phyloP scores from a whole-genome alignment of 345 rosid genomes.

The Turritis glabra region DNA sequence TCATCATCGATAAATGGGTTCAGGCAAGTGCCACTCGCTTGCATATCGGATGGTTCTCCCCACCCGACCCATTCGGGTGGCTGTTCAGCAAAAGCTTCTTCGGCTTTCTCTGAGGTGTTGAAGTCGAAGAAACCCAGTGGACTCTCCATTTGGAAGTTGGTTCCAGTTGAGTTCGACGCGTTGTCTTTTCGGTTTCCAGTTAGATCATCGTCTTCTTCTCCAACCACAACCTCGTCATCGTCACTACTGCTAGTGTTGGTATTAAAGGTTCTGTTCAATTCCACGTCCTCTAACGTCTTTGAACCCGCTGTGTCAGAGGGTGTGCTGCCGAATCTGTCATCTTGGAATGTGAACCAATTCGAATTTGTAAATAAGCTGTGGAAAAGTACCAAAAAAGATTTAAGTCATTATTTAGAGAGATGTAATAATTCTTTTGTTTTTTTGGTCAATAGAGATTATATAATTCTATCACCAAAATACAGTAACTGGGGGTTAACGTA shows the following conservation, averaged over 20 bases:
- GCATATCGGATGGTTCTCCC: slow-evolving; percentile 68
- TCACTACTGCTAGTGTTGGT: slow-evolving; percentile 46
- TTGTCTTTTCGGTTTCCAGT: slow-evolving; percentile 49
- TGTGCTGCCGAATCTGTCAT: slow-evolving; percentile 61
- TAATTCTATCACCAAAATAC: background rate
- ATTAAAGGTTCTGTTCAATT: slow-evolving; percentile 58
- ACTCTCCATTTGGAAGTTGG: slow-evolving; percentile 30
- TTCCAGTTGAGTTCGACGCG: slow-evolving; percentile 15
- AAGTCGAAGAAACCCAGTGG: slow-evolving; percentile 49
- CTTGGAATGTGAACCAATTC: slow-evolving; percentile 97
- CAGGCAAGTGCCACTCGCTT: slow-evolving; percentile 56
- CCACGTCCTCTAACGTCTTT: slow-evolving; percentile 64
- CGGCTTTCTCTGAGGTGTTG: slow-evolving; percentile 45
- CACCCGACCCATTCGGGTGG: slow-evolving; percentile 90
- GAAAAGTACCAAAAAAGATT: slow-evolving; percentile 2
- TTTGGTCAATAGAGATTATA: background rate
- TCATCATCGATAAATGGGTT: slow-evolving; percentile 77
- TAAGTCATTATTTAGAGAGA: slow-evolving; percentile 9
- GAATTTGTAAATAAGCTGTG: slow-evolving; percentile 91
- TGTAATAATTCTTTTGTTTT: background rate
- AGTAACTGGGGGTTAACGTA: background rate
- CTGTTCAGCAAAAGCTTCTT: slow-evolving; percentile 61
- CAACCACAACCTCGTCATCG: slow-evolving; percentile 97
- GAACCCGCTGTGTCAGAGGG: slow-evolving; percentile 54
- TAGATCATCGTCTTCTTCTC: slow-evolving; percentile 78